Percentiles rank a stretch among this genome's conserved stretches.
These are phyloP conservation scores for Cryptococcus hybrid DNA, from an alignment of 1,284 basidiomycete genomes.

Conservation along the genomic window DNA sequence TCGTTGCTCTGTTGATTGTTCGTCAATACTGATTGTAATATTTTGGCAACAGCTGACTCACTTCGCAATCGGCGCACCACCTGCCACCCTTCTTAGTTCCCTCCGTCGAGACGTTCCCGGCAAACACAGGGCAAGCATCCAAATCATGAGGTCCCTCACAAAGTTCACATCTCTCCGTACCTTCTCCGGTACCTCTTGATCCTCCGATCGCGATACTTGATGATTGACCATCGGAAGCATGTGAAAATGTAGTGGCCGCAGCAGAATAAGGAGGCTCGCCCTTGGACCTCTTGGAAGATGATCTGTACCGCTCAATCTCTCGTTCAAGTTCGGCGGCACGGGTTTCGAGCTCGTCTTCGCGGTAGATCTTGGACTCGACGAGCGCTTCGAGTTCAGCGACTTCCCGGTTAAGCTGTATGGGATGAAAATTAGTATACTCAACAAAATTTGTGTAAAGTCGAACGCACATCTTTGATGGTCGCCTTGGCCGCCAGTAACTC, in stretches of 20 bases:
- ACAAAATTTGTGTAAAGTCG: not conserved
- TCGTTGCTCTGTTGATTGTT: conserved; percentile 30
- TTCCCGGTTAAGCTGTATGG: conserved; percentile 74
- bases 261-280: not conserved
- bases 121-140: conserved; percentile 48
- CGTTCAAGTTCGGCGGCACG: conserved; percentile 70
- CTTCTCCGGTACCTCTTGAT: not conserved
- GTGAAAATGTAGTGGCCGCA: not conserved
- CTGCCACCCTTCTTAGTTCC: conserved; percentile 26
- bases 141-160: conserved; percentile 49
- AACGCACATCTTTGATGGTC: conserved; percentile 40
- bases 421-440: not conserved
- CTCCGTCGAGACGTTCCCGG: conserved; percentile 26
- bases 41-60: conserved; percentile 19
- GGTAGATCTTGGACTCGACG: conserved; percentile 91
- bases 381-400: conserved; percentile 84
- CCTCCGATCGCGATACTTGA: conserved; percentile 13
- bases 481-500: conserved; percentile 32
- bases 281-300: not conserved
- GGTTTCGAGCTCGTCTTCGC: conserved; percentile 88
- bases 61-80: conserved; percentile 50
- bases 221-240: conserved; percentile 9
- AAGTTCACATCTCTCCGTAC: conserved; percentile 34
- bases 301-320: conserved; percentile 21
- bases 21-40: not conserved